Base-by-base conservation (phyloP, 2,329 filamentous ascomycete genomes). In the Cladosporium halotolerans region DNA sequence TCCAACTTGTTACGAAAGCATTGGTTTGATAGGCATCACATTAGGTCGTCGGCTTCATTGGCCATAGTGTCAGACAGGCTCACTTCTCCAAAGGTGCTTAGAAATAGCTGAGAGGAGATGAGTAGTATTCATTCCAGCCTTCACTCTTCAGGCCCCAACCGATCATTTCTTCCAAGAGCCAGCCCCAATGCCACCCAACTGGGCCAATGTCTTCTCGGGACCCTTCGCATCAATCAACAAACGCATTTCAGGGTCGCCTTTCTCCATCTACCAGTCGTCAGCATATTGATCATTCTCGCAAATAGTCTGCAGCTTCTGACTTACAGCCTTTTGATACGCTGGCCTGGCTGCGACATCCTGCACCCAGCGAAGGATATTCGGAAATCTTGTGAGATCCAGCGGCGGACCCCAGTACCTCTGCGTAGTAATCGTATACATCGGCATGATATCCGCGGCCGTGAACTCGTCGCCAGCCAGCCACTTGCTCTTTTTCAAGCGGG, bases 371-470 rank as follows among this genome's bases (percentile, higher is more conserved):
- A 69, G 43, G 13, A 70, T 60, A 14, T 58, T 56, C 18, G 53
- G 45, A 52, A 65, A 68, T 6, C 34, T 47, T 3, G 32, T 45
- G 23, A 66, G 43, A 19, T 59, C 59, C 31, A 60, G 34, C 9
- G 33, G 71, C 1, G 73, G 72, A 19, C 67, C 66, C 58, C 80
- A 84, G 45, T 72, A 70, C 13, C 84, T 72, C 74, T 81, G 76
- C 2, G 82, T 86, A 0, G 82, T 84, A 33, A 87, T 68, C 11
- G 74, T 72, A 61, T 79, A 85, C 0, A 83, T 73, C 4, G 70
- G 71, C 81, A 87, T 85, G 38, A 85, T 72, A 66, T 88, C 85
- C 1, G 84, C 84, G 1, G 74, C 81, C 0, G 81, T 85, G 54
- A 88, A 80, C 47, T 82, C 73, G 0, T 76, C 69, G 2, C 84